Base-by-base conservation (phyloP, 192 early-diverging fungal species). In the Coemansia sp. region DNA sequence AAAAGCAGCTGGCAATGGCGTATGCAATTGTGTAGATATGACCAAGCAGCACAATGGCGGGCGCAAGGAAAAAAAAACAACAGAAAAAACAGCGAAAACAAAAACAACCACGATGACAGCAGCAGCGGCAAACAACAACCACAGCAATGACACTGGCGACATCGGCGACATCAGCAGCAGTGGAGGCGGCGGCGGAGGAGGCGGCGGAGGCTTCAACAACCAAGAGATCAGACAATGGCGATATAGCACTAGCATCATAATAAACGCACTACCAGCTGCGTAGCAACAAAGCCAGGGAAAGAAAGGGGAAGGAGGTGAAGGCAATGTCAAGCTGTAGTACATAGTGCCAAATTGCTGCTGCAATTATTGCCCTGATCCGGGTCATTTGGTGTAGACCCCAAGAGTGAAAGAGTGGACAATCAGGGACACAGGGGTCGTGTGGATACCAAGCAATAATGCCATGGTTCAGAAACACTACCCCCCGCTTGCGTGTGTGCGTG, bases 1-100 rank as follows among this genome's bases (percentile, higher is more conserved):
- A n/a, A n/a, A 67, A 69, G 43, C 41, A 43, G 40, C 41, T 20
- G 39, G 49, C 20, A 67, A 53, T 53, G 52, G 52, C 50, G 39
- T 53, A 60, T 27, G 22, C 46, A 69, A 69, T 69, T 69, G 68
- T 69, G 68, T 40, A 53, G 68, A 61, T 69, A 69, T 69, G 55
- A 44, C 57, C 53, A 69, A 58, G 60, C 66, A 52, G 44, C 22
- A 72, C 64, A 72, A 73, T 68, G 24, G 12, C 46, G 15, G 55
- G 58, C 29, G 43, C 43, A 24, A 69, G 40, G 43, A 44, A 69
- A 31, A 47, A 2, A 46, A 44, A 69, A 41, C 33, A 43, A 33
- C 39, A 47, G 33, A 43, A 39, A 24, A 22, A 16, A 15, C 60
- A 39, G 58, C 24, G 31, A 58, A 31, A 58, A 58, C 29, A 58